Evolutionary conservation across 192 early-diverging fungal species (phyloP).

Genomic region (Coemansia sp.): DNA sequence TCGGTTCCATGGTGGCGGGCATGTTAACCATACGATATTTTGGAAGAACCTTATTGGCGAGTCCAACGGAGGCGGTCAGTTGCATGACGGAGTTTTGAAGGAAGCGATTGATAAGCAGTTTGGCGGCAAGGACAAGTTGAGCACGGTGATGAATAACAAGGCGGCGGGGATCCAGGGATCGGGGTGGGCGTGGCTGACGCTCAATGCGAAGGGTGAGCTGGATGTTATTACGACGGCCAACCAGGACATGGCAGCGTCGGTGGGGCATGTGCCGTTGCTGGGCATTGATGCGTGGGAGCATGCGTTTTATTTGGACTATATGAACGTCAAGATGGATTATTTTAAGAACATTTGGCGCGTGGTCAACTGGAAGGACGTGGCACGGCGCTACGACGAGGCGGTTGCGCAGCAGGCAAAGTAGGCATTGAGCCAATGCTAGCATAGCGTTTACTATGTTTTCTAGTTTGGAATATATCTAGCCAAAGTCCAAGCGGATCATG

Average conservation of each 20-base stretch:
- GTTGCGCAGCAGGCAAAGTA: constrained; percentile 12
- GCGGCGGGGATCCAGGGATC: constrained; percentile 86
- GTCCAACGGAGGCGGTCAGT: constrained; percentile 75
- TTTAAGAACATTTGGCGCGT: constrained; percentile 93
- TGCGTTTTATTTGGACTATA: constrained; percentile 97
- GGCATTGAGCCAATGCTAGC: no score
- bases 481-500: constrained; percentile 61
- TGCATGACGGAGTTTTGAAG: constrained; percentile 60
- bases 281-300: constrained; percentile 97
- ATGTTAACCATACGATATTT: constrained; percentile 90
- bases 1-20: constrained; percentile 93
- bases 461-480: constrained; percentile 2
- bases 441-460: neutral
- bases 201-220: constrained; percentile 76
- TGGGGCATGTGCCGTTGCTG: constrained; percentile 76
- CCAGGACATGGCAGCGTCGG: constrained; percentile 69
- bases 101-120: constrained; percentile 78
- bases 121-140: constrained; percentile 81
- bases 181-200: constrained; percentile 97
- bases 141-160: constrained; percentile 70
- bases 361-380: constrained; percentile 97
- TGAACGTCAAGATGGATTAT: constrained; percentile 96
- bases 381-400: constrained; percentile 75
- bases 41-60: constrained; percentile 91
- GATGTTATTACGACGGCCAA: constrained; percentile 88